Conservation (phyloP, 2,329 filamentous ascomycete species). For the Ciborinia camelliae region DNA sequence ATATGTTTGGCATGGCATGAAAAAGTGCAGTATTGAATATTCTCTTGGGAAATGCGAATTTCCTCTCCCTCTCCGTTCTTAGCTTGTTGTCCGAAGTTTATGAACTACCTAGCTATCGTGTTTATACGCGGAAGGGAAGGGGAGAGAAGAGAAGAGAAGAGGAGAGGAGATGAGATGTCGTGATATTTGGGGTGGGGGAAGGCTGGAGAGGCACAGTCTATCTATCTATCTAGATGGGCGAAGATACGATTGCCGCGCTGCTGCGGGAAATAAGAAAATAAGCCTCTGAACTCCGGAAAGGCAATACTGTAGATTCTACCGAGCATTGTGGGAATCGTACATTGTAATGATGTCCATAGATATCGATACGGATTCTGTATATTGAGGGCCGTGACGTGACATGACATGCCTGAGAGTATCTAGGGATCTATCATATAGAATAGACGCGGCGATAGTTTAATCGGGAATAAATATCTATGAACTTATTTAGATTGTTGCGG, state of each 20-base stretch:
- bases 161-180: too few species aligned
- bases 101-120: not conserved
- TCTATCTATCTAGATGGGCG: not conserved
- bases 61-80: not conserved
- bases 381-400: not conserved
- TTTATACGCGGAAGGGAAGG: not conserved
- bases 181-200: too few species aligned
- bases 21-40: not conserved
- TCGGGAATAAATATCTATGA: not conserved
- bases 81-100: not conserved
- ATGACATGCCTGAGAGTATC: not conserved
- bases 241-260: not conserved
- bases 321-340: not conserved
- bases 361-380: not conserved
- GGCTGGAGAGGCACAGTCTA: not conserved
- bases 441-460: not conserved
- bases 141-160: too few species aligned
- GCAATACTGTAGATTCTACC: not conserved
- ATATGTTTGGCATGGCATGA: not conserved
- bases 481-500: not conserved
- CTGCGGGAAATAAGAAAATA: not conserved
- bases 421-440: too few species aligned
- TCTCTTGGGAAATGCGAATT: not conserved
- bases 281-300: not conserved
- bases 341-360: not conserved